A percentile compares a stretch with the other conserved stretches of the same genome.
These are phyloP conservation scores for Botrytis fragariae DNA, from an alignment of 2,329 filamentous ascomycete species.

Conservation along the genomic window DNA sequence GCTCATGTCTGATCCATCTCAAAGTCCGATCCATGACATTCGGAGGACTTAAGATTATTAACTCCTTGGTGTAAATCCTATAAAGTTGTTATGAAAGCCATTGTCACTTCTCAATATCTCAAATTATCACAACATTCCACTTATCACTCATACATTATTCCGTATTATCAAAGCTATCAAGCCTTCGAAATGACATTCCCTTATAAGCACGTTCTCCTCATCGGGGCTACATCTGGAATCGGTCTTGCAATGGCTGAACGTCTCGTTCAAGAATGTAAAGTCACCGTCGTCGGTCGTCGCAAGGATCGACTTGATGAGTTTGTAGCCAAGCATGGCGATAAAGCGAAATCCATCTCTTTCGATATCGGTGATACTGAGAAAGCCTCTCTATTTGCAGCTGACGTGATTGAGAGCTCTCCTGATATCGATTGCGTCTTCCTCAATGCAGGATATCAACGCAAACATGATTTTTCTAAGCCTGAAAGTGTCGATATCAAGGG, in stretches of 20 bases:
- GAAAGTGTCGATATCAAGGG: constrained; percentile 21
- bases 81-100: neutral
- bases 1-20: neutral
- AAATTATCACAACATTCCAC: too few relatives aligned
- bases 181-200: constrained; percentile 47
- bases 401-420: neutral
- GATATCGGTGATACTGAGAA: constrained; percentile 18
- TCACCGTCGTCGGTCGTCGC: constrained; percentile 55
- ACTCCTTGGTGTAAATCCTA: neutral
- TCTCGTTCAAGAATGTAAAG: constrained; percentile 46
- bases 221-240: constrained; percentile 56
- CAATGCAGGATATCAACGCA: constrained; percentile 36
- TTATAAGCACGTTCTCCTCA: constrained; percentile 54
- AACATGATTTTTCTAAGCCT: constrained; percentile 29
- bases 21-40: neutral
- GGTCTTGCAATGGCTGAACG: constrained; percentile 46
- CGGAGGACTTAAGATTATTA: neutral
- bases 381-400: constrained; percentile 11
- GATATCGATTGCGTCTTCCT: constrained; percentile 38
- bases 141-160: neutral
- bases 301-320: constrained; percentile 43
- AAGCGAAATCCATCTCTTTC: neutral
- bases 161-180: neutral
- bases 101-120: neutral
- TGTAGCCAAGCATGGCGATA: constrained; percentile 35